Percentiles rank a stretch among this genome's conserved stretches.
Evolutionary conservation across 2,329 filamentous ascomycete species (phyloP).

Genomic region (Cladosporium sp.): DNA sequence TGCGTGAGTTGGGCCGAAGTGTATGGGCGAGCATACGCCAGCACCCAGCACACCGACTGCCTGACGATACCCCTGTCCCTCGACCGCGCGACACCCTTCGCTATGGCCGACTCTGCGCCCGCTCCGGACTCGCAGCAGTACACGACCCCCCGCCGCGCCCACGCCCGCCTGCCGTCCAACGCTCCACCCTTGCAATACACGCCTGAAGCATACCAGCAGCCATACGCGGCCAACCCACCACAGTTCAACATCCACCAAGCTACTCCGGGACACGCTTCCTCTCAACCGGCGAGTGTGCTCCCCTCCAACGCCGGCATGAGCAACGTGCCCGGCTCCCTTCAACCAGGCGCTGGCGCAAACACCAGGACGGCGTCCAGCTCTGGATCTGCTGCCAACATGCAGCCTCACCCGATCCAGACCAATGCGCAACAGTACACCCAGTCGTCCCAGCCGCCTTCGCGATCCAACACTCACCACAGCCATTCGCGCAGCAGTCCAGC

Average conservation of each 20-base stretch:
- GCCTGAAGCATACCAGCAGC: conserved; percentile 39
- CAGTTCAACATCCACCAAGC: conserved; percentile 58
- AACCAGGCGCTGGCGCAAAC: conserved; percentile 51
- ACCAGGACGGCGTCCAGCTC: conserved; percentile 41
- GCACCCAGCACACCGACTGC: too few species aligned
- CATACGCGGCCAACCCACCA: conserved; percentile 44
- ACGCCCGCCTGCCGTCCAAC: conserved; percentile 14
- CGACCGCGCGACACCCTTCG: not conserved
- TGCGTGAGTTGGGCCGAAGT: too few species aligned
- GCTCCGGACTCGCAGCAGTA: not conserved
- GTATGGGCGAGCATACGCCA: too few species aligned
- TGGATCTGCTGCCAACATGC: conserved; percentile 15
- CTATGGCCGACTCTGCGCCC: not conserved
- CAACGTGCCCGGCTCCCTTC: conserved; percentile 57
- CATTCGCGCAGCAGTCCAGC: conserved; percentile 85
- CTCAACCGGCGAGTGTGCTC: not conserved
- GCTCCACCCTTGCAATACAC: conserved; percentile 17
- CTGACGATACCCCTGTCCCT: not conserved
- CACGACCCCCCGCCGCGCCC: conserved; percentile 2
- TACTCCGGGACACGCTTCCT: conserved; percentile 18
- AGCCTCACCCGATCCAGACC: conserved; percentile 39
- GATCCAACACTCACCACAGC: conserved; percentile 64
- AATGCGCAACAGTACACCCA: conserved; percentile 56
- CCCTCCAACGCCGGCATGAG: conserved; percentile 28
- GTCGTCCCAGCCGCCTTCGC: conserved; percentile 49